Conservation (phyloP, 2,329 filamentous ascomycete genomes). For the Neofusicoccum ribis region DNA sequence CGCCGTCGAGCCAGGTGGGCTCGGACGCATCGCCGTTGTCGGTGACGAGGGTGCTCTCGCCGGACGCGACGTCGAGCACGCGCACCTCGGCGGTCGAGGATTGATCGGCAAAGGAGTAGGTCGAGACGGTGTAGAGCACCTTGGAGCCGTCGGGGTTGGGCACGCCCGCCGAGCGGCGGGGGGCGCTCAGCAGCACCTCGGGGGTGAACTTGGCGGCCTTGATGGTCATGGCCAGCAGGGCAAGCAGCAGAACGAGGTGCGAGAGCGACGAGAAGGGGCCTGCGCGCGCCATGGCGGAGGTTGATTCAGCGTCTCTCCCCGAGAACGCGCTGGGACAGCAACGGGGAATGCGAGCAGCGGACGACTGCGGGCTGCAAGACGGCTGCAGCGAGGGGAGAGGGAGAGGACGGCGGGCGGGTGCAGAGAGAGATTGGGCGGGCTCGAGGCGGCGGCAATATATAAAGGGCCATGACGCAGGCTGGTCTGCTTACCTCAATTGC, state of each 20-base stretch:
- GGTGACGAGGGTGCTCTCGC: slow-evolving; percentile 65
- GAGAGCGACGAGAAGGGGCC: background rate
- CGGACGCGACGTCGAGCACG: slow-evolving; percentile 67
- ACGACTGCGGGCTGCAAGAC: background rate
- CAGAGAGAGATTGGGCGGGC: background rate
- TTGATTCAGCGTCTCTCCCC: background rate
- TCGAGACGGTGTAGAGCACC: slow-evolving; percentile 68
- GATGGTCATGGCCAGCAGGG: slow-evolving; percentile 62
- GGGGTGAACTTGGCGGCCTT: slow-evolving; percentile 71
- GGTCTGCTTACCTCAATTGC: slow-evolving; percentile 11
- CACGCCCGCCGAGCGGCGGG: slow-evolving; percentile 67
- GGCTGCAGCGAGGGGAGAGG: background rate
- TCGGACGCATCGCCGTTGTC: slow-evolving; percentile 67
- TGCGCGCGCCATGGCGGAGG: slow-evolving; percentile 8
- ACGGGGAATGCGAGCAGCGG: background rate
- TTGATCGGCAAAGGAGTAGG: slow-evolving; percentile 79
- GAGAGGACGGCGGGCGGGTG: background rate
- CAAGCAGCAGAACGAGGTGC: slow-evolving; percentile 12
- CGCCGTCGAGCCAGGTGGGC: slow-evolving; percentile 75
- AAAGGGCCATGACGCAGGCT: background rate
- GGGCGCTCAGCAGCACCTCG: slow-evolving; percentile 73
- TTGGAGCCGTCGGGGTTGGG: slow-evolving; percentile 69
- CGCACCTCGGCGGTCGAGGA: slow-evolving; percentile 67
- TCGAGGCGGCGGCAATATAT: slow-evolving; percentile 9
- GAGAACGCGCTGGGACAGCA: background rate